Evolutionary conservation across 345 rosid species (phyloP), one percentile per base, ranked within the genome.

Genomic region (Corchorus capsularis): DNA sequence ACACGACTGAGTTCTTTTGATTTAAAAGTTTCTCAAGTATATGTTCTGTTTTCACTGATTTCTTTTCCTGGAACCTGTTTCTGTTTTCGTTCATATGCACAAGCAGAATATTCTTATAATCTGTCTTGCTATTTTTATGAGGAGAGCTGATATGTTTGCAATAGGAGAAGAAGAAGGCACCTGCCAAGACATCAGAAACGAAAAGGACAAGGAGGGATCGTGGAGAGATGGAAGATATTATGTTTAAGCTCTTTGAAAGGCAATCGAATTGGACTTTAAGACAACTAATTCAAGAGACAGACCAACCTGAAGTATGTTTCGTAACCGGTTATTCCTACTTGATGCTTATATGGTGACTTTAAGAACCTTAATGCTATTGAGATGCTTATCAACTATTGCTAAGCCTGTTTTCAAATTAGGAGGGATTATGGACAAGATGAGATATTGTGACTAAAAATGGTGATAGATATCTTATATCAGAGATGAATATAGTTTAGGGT

Each of bases 161-260:
- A 74, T 80, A 91, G 96, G 97, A 94, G 12, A 94, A 91, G 91
- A 93, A 86, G 90, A 93, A 91, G 84, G 27, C 78, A 20, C 81
- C 89, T 20, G 69, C 78, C 57, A 94, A 81, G 83, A 71, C 83
- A 74, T 80, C 87, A 0, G 97, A 93, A 2, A 85, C 69, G 75
- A 93, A 91, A 83, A 86, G 98, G 81, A 91, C 99, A 39, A 90
- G 97, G 80, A 91, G 95, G 78, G 98, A 93, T 66, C 91, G 97
- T 43, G 89, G 95, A 63, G 99, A 95, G 81, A 93, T 93, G 93
- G 92, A 85, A 78, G 92, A 81, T 4, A 89, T 93, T 53, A 93
- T 90, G 97, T 93, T 94, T 78, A 94, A 93, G 86, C 97, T 91
- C 41, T 93, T 94, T 34, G 98, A 94, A 82, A 90, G 94, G 82